Conservation (phyloP, 169 alveolate species). For the Eimeria brunetti region DNA sequence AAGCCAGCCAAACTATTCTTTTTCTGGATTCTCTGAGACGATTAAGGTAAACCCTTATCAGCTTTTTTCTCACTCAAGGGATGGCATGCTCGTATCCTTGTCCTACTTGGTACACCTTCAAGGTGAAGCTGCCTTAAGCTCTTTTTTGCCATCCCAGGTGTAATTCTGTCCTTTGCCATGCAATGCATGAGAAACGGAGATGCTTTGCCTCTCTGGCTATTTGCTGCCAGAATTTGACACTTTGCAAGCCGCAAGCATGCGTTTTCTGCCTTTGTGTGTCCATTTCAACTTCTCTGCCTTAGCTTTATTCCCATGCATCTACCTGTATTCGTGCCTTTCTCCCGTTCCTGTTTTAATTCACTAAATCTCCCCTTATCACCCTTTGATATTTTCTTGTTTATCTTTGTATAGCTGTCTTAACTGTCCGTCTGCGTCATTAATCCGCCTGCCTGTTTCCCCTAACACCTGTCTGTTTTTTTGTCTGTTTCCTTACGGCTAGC, state of each 20-base stretch:
- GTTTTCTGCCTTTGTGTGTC: background rate
- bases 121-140: background rate
- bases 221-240: background rate
- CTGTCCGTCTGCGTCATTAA: background rate
- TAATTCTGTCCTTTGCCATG: background rate
- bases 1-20: slow-evolving; percentile 24
- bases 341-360: background rate
- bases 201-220: background rate
- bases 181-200: background rate
- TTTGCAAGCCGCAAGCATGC: background rate
- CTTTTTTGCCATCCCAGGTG: background rate
- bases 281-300: background rate
- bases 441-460: background rate
- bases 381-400: background rate
- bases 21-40: slow-evolving; percentile 52
- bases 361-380: background rate
- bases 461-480: background rate
- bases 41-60: background rate
- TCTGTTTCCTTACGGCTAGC: background rate
- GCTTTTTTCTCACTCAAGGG: background rate
- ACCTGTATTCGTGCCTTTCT: background rate
- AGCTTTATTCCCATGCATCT: background rate
- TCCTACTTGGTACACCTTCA: background rate
- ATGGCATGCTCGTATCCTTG: background rate
- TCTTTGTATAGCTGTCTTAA: background rate